phyloP scores from a whole-genome alignment of 768 basidiomycete species.

The Trametes villosa region DNA sequence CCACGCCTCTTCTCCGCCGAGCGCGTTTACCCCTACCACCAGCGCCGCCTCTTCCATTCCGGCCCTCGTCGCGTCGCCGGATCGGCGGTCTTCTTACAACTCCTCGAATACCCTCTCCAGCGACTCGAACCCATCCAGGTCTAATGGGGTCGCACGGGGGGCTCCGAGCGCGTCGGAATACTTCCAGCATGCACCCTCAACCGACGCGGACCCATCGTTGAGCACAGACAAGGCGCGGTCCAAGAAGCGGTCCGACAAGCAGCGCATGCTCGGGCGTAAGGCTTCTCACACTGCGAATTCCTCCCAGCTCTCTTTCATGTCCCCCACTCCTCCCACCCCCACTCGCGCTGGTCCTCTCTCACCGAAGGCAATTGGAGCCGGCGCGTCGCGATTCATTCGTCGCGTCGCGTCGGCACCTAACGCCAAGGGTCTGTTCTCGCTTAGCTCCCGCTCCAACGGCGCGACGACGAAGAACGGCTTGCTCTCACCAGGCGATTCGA shows the following conservation, averaged over 20 bases:
- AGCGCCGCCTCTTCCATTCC: slow-evolving; percentile 25
- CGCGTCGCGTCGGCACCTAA: slow-evolving; percentile 97
- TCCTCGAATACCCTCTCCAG: slow-evolving; percentile 78
- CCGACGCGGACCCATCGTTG: slow-evolving; percentile 19
- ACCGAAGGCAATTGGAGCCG: slow-evolving; percentile 70
- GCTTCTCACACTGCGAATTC: slow-evolving; percentile 50
- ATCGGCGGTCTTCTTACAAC: slow-evolving; percentile 76
- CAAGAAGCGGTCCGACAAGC: slow-evolving; percentile 38
- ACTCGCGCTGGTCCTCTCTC: slow-evolving; percentile 58
- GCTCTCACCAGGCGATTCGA: slow-evolving; percentile 67
- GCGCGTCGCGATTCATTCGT: slow-evolving; percentile 87
- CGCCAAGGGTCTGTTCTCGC: slow-evolving; percentile 85
- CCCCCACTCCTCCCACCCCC: slow-evolving; percentile 38
- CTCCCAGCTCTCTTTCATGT: slow-evolving; percentile 53
- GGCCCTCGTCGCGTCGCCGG: slow-evolving; percentile 48
- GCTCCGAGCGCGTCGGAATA: slow-evolving; percentile 30
- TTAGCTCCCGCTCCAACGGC: slow-evolving; percentile 57
- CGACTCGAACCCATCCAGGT: slow-evolving; percentile 58
- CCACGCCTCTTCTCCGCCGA: slow-evolving; percentile 38
- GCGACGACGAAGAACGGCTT: slow-evolving; percentile 75
- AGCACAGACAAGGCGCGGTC: slow-evolving; percentile 25
- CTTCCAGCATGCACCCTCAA: slow-evolving; percentile 25
- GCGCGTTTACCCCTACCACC: slow-evolving; percentile 36
- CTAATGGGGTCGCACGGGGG: slow-evolving; percentile 25
- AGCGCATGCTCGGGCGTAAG: slow-evolving; percentile 38